Evolutionary conservation across 345 rosid genomes (phyloP).

Genomic region (Bruguiera sexangula): DNA sequence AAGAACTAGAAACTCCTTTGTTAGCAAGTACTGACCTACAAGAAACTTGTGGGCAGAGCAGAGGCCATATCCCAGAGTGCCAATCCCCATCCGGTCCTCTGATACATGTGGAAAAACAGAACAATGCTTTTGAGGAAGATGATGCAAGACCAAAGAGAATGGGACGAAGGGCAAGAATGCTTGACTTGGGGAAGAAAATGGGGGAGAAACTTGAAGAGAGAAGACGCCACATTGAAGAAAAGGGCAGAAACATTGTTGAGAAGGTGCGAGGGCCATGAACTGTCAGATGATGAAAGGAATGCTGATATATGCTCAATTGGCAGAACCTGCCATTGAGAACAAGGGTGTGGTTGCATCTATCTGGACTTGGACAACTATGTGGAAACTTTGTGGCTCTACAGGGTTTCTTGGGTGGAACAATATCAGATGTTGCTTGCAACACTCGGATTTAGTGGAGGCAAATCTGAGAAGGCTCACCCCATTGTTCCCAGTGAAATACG

Average conservation of each 20-base stretch:
- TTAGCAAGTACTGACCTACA: slow-evolving; percentile 33
- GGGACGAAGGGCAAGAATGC: slow-evolving; percentile 71
- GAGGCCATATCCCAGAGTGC: slow-evolving; percentile 25
- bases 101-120: slow-evolving; percentile 24
- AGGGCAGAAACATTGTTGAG: slow-evolving; percentile 68
- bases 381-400: not conserved
- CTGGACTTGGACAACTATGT: not conserved
- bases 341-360: slow-evolving; percentile 3
- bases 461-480: not conserved
- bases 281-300: not conserved
- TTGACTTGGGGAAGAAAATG: slow-evolving; percentile 80
- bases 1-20: slow-evolving; percentile 56
- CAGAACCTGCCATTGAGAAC: not conserved
- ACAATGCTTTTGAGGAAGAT: slow-evolving; percentile 38
- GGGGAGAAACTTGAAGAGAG: slow-evolving; percentile 89
- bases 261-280: slow-evolving; percentile 70
- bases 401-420: not conserved
- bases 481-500: not conserved
- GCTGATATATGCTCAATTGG: not conserved
- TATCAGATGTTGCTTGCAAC: not conserved
- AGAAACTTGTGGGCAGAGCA: slow-evolving; percentile 23
- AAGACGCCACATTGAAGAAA: slow-evolving; percentile 82
- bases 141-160: slow-evolving; percentile 52
- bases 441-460: slow-evolving; percentile 1
- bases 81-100: slow-evolving; percentile 29